phyloP scores from a whole-genome alignment of 2,329 filamentous ascomycete species.

The Colletotrichum gigasporum region DNA sequence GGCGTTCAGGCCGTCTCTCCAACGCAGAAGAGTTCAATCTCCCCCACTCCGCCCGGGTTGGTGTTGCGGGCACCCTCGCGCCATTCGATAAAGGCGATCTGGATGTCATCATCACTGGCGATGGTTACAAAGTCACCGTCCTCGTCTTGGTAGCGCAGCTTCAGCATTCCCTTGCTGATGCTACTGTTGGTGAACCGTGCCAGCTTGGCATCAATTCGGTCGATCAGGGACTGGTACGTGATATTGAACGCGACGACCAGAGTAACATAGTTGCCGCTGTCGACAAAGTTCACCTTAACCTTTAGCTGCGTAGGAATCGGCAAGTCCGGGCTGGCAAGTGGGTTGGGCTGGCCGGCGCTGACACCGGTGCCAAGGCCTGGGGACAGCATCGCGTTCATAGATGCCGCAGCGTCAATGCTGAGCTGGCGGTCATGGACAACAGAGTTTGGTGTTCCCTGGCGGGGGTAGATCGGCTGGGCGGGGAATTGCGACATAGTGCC shows the following conservation, averaged over 20 bases:
- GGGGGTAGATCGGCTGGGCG: slow-evolving; percentile 60
- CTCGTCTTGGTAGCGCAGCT: slow-evolving; percentile 89
- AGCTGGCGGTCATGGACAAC: slow-evolving; percentile 47
- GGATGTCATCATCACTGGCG: slow-evolving; percentile 94
- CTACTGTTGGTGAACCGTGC: slow-evolving; percentile 86
- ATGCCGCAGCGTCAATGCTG: slow-evolving; percentile 47
- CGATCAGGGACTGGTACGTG: slow-evolving; percentile 90
- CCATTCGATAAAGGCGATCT: slow-evolving; percentile 96
- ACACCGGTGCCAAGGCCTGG: slow-evolving; percentile 52
- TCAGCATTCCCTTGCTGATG: slow-evolving; percentile 83
- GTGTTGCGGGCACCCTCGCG: slow-evolving; percentile 71
- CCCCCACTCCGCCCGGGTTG: slow-evolving; percentile 77
- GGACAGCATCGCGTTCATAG: slow-evolving; percentile 48
- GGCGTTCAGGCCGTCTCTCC: slow-evolving; percentile 50
- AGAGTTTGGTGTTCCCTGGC: slow-evolving; percentile 56
- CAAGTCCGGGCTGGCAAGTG: slow-evolving; percentile 57
- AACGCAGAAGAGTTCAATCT: slow-evolving; percentile 88
- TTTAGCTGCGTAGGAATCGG: slow-evolving; percentile 81
- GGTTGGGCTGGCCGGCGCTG: slow-evolving; percentile 37
- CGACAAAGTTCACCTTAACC: slow-evolving; percentile 88
- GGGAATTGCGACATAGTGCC: slow-evolving; percentile 67
- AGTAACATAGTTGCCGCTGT: slow-evolving; percentile 86
- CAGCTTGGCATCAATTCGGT: slow-evolving; percentile 95
- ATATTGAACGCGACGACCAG: slow-evolving; percentile 98
- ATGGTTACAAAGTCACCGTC: slow-evolving; percentile 95